Percentiles rank a stretch among this genome's conserved stretches.
These are phyloP conservation scores for Rutstroemia sp. DNA, from an alignment of 2,329 filamentous ascomycete species.

Conservation along the genomic window DNA sequence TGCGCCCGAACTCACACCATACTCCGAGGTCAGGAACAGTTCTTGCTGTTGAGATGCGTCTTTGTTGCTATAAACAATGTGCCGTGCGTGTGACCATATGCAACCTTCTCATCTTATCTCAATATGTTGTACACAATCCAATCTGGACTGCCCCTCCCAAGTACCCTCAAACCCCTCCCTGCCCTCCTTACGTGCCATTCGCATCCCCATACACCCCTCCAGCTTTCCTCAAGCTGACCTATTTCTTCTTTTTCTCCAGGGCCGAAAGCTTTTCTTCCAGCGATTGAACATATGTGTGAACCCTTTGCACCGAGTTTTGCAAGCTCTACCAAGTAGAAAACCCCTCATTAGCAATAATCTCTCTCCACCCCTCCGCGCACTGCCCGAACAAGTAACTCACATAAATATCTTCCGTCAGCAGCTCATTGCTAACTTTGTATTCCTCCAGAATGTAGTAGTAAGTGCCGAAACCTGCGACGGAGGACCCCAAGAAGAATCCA, in stretches of 20 bases:
- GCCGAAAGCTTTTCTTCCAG: slow-evolving; percentile 74
- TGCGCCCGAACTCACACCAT: too few species aligned
- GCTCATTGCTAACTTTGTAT: slow-evolving; percentile 88
- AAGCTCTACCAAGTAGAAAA: slow-evolving; percentile 56
- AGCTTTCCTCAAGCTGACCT: not conserved
- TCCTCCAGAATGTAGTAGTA: slow-evolving; percentile 93
- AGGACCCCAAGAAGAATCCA: slow-evolving; percentile 82
- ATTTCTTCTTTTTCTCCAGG: slow-evolving; percentile 60
- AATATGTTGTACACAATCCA: slow-evolving; percentile 3
- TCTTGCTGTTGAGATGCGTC: not conserved
- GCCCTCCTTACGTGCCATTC: not conserved
- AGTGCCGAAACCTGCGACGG: slow-evolving; percentile 69
- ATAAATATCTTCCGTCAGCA: slow-evolving; percentile 92
- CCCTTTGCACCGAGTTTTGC: slow-evolving; percentile 77
- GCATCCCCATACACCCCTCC: not conserved
- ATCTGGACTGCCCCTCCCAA: not conserved
- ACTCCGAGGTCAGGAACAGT: too few species aligned
- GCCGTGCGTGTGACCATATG: not conserved
- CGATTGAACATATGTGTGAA: slow-evolving; percentile 75
- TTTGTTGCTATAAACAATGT: not conserved
- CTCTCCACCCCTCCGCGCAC: not conserved
- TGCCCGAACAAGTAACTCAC: slow-evolving; percentile 45
- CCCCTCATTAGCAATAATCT: not conserved
- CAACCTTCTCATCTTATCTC: not conserved
- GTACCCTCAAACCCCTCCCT: not conserved